Evolutionary conservation across 1,139 yeast species (phyloP), one percentile per base, ranked within the genome.

Genomic region (Debaryomyces fabryi): DNA sequence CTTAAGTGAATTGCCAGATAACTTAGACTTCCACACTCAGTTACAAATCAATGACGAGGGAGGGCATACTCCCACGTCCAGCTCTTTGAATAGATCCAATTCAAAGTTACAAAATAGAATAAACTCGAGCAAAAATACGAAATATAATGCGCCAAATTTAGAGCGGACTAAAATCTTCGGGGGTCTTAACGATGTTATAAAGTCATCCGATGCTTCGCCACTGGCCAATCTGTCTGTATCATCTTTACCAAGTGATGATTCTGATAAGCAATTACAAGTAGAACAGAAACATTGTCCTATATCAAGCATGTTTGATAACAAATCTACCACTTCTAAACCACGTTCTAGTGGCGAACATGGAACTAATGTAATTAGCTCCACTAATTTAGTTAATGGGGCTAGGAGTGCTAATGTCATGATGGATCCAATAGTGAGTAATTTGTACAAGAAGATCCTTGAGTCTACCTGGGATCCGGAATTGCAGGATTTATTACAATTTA

Each of bases 391-490:
- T 3, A 35, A 35, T 21, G 21, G n/a, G 7, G 6, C 38, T 3
- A 30, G 6, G 6, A 15, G 12, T 16, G 42, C 23, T 20, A 47
- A 42, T 46, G 49, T 71, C 1, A 57, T 71, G 21, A 69, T 78
- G 53, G 83, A 82, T 55, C 86, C 86, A 0, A 68, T 81, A 1
- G 74, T 85, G 8, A 72, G 74, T 47, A 72, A 71, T 44, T 65
- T 87, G 13, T 80, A 86, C 57, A 79, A 82, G 51, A 81, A 80
- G 55, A 81, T 90, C 1, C 79, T 86, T 58, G 85, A 86, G 49
- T 76, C 87, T 35, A 79, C 88, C 0, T 90, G 96, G 96, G 91
- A 87, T 58, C 82, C 85, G 1, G 81, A 86, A 49, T 85, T 90
- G 29, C 69, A 69, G 46, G 58, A 63, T 2, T 57, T 76, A 13